A percentile compares a stretch with the other conserved stretches of the same genome.
phyloP scores from a whole-genome alignment of 2,329 filamentous ascomycete genomes.

The Cytospora leucostoma region DNA sequence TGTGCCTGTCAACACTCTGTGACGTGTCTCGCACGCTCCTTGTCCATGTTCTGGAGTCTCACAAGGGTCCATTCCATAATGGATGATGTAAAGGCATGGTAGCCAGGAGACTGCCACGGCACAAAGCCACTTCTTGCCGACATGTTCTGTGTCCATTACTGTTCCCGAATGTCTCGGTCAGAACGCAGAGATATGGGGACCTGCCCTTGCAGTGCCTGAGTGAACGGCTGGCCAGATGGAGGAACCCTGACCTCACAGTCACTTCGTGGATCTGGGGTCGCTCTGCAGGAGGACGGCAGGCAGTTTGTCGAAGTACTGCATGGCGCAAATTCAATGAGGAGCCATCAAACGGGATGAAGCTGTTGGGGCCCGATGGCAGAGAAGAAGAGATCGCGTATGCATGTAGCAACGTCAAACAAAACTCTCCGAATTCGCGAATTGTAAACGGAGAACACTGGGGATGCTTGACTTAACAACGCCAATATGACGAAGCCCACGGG shows the following conservation, averaged over 20 bases:
- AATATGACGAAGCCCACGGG: not conserved
- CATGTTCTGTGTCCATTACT: conserved; percentile 13
- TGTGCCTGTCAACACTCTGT: conserved; percentile 16
- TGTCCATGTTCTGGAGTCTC: not conserved
- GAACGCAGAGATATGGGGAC: conserved; percentile 17
- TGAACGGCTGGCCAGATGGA: not conserved
- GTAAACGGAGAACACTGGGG: not conserved
- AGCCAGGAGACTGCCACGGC: not conserved
- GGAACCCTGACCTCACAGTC: conserved; percentile 1
- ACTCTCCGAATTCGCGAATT: conserved; percentile 3
- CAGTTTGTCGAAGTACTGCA: not conserved
- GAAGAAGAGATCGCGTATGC: conserved; percentile 7
- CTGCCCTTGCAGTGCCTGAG: conserved; percentile 1
- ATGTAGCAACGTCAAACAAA: conserved; percentile 20
- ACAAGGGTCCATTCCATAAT: not conserved
- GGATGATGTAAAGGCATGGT: not conserved
- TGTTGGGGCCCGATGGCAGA: not conserved
- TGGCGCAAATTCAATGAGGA: not conserved
- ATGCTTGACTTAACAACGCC: not conserved
- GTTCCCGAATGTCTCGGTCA: conserved; percentile 27
- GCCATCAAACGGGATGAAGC: not conserved
- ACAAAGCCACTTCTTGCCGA: conserved; percentile 16
- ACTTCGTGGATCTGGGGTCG: not conserved
- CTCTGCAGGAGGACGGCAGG: conserved; percentile 3
- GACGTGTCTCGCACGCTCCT: conserved; percentile 8